phyloP scores from a whole-genome alignment of 1,284 basidiomycete species.

The Puccinia hordei region DNA sequence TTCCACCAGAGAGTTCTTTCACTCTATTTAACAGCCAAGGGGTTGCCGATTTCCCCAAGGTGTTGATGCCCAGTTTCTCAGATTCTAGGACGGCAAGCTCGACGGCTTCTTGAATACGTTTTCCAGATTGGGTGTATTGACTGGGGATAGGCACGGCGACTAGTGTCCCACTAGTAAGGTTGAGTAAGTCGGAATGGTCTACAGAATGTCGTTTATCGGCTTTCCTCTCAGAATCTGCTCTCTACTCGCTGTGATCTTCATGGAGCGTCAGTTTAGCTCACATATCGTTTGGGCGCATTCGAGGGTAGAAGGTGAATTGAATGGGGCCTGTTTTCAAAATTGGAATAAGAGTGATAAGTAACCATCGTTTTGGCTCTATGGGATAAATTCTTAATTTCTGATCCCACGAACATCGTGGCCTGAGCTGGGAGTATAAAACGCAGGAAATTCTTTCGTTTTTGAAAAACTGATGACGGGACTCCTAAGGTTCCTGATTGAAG shows the following conservation, averaged over 20 bases:
- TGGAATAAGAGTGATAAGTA: background rate
- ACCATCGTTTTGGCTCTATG: conserved; percentile 62
- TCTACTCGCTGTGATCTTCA: conserved; percentile 66
- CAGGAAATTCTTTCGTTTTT: conserved; percentile 78
- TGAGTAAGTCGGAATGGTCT: conserved; percentile 58
- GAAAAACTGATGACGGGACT: conserved; percentile 86
- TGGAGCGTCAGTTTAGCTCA: conserved; percentile 58
- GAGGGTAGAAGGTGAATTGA: conserved; percentile 27
- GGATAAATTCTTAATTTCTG: background rate
- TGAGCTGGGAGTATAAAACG: conserved; percentile 84
- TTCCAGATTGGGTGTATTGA: conserved; percentile 70
- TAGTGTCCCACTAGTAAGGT: conserved; percentile 59
- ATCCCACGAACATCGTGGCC: conserved; percentile 70
- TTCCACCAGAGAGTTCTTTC: conserved; percentile 75
- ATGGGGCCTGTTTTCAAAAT: conserved; percentile 21
- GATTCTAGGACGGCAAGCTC: conserved; percentile 84
- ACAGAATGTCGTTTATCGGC: conserved; percentile 56
- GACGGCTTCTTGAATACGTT: conserved; percentile 74
- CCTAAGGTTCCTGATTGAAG: conserved; percentile 81
- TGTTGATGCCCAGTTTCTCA: conserved; percentile 76
- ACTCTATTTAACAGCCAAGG: conserved; percentile 91
- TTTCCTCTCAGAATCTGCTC: background rate
- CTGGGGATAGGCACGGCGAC: conserved; percentile 89
- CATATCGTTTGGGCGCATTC: conserved; percentile 43
- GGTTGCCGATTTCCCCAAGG: conserved; percentile 84